Percentiles rank a stretch among this genome's conserved stretches.
Conservation (phyloP, 257 asterid species). For the Buddleja alternifolia region DNA sequence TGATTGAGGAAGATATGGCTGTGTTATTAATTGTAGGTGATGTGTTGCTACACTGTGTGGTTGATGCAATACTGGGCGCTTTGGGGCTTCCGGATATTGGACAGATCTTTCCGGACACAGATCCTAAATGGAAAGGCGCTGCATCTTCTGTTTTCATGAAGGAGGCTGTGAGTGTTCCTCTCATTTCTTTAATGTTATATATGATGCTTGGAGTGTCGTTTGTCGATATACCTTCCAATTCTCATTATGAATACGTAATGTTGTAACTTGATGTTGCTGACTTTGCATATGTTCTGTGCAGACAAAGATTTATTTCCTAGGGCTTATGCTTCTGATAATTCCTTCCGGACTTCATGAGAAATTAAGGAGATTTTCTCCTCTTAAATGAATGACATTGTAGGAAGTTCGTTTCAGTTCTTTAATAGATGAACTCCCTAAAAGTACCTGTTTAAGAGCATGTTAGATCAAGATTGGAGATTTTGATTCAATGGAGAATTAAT, state of each 20-base stretch:
- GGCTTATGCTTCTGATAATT: too few relatives aligned
- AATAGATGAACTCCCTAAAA: too few relatives aligned
- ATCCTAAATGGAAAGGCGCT: slow-evolving; percentile 85
- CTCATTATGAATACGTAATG: background rate
- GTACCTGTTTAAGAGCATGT: too few relatives aligned
- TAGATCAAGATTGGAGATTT: too few relatives aligned
- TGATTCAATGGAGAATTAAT: too few relatives aligned
- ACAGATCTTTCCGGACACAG: slow-evolving; percentile 70
- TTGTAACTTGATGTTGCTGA: background rate
- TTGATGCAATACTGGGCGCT: slow-evolving; percentile 79
- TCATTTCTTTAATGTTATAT: background rate
- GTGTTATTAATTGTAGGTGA: slow-evolving; percentile 51
- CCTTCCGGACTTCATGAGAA: too few relatives aligned
- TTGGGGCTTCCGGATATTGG: slow-evolving; percentile 78
- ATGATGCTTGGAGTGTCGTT: background rate
- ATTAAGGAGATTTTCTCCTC: too few relatives aligned
- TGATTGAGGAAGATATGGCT: slow-evolving; percentile 7
- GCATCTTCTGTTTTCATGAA: slow-evolving; percentile 68
- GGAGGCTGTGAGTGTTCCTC: slow-evolving; percentile 58
- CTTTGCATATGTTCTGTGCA: background rate
- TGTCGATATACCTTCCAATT: background rate
- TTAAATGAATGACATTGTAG: too few relatives aligned
- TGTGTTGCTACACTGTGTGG: slow-evolving; percentile 78
- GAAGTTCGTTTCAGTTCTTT: too few relatives aligned
- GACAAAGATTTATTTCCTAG: too few relatives aligned